Base-by-base conservation (phyloP, 2,329 filamentous ascomycete genomes). In the Pseudocercospora eumusae region DNA sequence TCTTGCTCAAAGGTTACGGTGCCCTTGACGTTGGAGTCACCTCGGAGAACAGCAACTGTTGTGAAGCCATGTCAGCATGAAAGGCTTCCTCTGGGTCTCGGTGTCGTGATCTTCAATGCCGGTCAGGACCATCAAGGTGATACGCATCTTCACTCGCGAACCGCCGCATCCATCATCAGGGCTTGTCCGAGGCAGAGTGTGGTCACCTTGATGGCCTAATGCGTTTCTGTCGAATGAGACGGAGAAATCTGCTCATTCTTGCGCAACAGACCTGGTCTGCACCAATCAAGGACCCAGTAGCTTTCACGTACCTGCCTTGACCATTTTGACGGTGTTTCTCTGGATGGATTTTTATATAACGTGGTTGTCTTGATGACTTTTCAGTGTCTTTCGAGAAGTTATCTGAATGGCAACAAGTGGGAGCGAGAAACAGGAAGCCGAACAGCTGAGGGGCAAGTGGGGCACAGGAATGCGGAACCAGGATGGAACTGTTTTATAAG, bases 41-140 rank as follows among this genome's bases (percentile, higher is more conserved):
- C 95, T 81, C 95, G 93, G 84, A 99, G 83, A 79, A 96, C 92
- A 82, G 90, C 91, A 83, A 98, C 95, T 98, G 76, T 64, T 98
- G 76, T 64, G 42, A 31, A 55, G 56, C 44, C 63, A 50, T 61
- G 64, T 68, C 60, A 67, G 65, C 65, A 28, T 40, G 36, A 18
- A n/a, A n/a, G 3, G 52, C 52, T 40, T n/a, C 7, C 4, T 21
- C 6, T 18, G 15, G 15, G 4, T 11, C n/a, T 54, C 28, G 15
- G 27, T 18, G 18, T 18, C n/a, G 52, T 21, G 9, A 18, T 40
- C 28, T 18, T 18, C 18, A 13, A 25, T 40, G 52, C 27, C 20
- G 23, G 56, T 4, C 20, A 13, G 20, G 47, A 20, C 59, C 59
- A 61, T 61, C 59, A 61, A 61, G 59, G 59, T 57, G 45, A 44